Base-by-base conservation (phyloP, 306 rosid species). In the Delonix regia region DNA sequence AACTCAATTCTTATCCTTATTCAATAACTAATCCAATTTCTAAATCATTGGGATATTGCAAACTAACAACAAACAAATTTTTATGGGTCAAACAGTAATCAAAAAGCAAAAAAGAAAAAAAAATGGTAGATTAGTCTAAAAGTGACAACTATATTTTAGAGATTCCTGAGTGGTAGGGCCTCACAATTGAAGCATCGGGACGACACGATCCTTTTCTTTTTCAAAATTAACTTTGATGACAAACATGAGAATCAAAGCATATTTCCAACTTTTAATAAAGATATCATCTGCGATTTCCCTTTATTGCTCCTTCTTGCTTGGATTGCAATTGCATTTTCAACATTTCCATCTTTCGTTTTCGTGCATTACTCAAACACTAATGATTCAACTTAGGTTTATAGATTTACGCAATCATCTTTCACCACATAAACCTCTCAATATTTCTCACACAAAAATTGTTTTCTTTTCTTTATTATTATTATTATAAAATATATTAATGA, bases 131-230 rank as follows among this genome's bases (percentile, higher is more conserved):
- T 42, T 56, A 60, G 52, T 80, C 56, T n/a, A 45, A 34, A 59
- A 78, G 36, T 44, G 21, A 56, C 24, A 53, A 53, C 7, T n/a
- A 7, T 59, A 76, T 71, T 44, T 27, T 4, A 18, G 2, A 21
- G 70, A 44, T 27, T n/a, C 61, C 51, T 60, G 28, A 61, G 76
- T 56, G 78, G 80, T 49, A 55, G 84, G 81, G 22, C 85, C 78
- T 72, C n/a, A 25, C n/a, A 25, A 24, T 25, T 44, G 39, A 44
- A n/a, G 24, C 62, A 64, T 66, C 64, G 56, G 7, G 66, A 51
- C 49, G 6, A 64, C 11, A 55, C 65, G 47, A 53, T 15, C 44
- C 66, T 74, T 78, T 78, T n/a, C 62, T 64, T 51, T 21, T 75
- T 65, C 67, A 65, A 75, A 83, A 65, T 47, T 47, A 28, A 2